These are phyloP conservation scores for Zymoseptoria ardabiliae DNA, from an alignment of 2,329 filamentous ascomycete species.

Conservation along the genomic window DNA sequence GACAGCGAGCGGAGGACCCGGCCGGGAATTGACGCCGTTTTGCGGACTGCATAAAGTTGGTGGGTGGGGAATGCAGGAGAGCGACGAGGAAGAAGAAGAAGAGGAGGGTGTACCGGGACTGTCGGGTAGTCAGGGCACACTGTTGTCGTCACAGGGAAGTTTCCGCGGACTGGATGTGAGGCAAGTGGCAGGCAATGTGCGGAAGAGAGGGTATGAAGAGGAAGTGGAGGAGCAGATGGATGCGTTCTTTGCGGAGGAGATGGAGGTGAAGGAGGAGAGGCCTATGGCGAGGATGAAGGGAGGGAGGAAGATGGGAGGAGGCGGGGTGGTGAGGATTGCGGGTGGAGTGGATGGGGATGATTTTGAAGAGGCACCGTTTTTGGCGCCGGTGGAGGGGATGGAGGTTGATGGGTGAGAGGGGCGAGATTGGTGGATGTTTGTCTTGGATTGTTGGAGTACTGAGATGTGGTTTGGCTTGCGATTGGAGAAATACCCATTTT, in stretches of 20 bases:
- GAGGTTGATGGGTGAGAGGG: background rate
- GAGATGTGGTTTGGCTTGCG: no score
- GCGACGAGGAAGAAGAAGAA: constrained; percentile 8
- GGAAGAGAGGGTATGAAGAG: constrained; percentile 31
- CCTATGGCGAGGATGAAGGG: constrained; percentile 24
- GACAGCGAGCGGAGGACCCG: background rate
- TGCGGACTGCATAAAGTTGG: constrained; percentile 73
- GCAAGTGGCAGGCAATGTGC: constrained; percentile 5
- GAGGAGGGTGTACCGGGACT: constrained; percentile 13
- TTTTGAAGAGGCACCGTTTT: constrained; percentile 63
- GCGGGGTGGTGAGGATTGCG: constrained; percentile 32
- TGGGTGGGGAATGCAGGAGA: constrained; percentile 54
- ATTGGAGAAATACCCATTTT: no score
- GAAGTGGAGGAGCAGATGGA: constrained; percentile 32
- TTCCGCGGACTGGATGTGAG: constrained; percentile 16
- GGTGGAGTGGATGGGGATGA: constrained; percentile 39
- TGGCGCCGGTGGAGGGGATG: constrained; percentile 26
- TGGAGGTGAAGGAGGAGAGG: constrained; percentile 7
- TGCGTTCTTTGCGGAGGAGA: constrained; percentile 25
- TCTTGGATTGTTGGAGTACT: no score
- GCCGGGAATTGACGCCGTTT: constrained; percentile 66
- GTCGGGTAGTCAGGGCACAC: constrained; percentile 31
- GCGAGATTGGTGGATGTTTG: no score
- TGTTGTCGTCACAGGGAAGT: constrained; percentile 35
- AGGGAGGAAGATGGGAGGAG: constrained; percentile 24